Percentiles rank a stretch among this genome's conserved stretches.
phyloP scores from a whole-genome alignment of 2,329 filamentous ascomycete genomes.

The Sclerotinia borealis region DNA sequence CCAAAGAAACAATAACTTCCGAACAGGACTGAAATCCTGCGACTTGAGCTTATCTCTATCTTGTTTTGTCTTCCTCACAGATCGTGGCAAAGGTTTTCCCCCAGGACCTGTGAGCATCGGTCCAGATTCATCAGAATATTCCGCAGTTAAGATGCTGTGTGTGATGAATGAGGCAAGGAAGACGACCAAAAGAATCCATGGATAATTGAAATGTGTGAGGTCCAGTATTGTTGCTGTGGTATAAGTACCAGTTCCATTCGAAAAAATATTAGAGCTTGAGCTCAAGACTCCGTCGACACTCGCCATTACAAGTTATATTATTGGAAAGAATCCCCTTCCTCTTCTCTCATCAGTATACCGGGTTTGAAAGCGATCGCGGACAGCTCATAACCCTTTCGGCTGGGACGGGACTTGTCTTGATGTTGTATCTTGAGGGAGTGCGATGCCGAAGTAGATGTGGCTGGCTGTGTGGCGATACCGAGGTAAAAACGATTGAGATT shows the following conservation, averaged over 20 bases:
- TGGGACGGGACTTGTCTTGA: not conserved
- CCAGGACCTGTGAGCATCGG: conserved; percentile 65
- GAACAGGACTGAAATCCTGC: conserved; percentile 54
- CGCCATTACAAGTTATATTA: conserved; percentile 30
- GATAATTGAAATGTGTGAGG: conserved; percentile 43
- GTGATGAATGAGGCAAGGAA: conserved; percentile 57
- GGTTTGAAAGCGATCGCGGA: conserved; percentile 20
- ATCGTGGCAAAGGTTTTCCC: conserved; percentile 70
- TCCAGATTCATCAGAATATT: conserved; percentile 34
- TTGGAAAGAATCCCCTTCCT: conserved; percentile 21
- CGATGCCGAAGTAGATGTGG: not conserved
- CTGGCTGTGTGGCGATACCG: conserved; percentile 4
- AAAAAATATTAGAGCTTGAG: conserved; percentile 15
- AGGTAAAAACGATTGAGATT: conserved; percentile 6
- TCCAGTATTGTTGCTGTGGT: conserved; percentile 23
- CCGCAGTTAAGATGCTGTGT: conserved; percentile 50
- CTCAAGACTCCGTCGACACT: conserved; percentile 23
- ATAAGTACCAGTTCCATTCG: conserved; percentile 17
- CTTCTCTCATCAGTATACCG: conserved; percentile 30
- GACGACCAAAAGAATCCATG: conserved; percentile 56
- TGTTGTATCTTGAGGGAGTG: not conserved
- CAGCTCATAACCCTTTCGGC: conserved; percentile 14
- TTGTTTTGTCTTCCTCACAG: conserved; percentile 38
- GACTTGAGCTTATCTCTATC: conserved; percentile 38
- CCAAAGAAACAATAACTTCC: conserved; percentile 70